phyloP scores from a whole-genome alignment of 345 rosid genomes.

The Acer negundo region DNA sequence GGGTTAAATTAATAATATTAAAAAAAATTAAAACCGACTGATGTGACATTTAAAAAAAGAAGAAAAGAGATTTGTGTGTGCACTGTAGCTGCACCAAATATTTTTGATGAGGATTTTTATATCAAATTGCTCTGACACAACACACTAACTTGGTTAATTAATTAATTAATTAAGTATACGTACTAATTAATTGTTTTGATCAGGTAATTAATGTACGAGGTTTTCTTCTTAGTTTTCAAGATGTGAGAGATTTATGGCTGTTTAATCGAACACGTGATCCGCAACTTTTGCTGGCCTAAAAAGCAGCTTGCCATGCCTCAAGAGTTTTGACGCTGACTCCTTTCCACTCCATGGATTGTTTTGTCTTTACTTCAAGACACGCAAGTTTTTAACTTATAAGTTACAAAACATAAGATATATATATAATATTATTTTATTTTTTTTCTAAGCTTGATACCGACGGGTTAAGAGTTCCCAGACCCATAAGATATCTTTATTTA shows the following conservation, averaged over 20 bases:
- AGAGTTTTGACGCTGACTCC: not conserved
- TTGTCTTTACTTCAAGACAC: not conserved
- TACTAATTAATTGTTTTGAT: not conserved
- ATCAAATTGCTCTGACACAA: not conserved
- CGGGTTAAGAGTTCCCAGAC: too few relatives aligned
- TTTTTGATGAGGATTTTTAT: too few relatives aligned
- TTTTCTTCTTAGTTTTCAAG: not conserved
- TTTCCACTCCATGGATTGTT: not conserved
- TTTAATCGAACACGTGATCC: not conserved
- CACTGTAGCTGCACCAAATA: too few relatives aligned
- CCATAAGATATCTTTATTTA: too few relatives aligned
- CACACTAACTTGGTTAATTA: not conserved
- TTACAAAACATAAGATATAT: not conserved
- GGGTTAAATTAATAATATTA: too few relatives aligned
- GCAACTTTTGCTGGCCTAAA: not conserved
- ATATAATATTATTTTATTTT: too few relatives aligned
- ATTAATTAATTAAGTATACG: not conserved
- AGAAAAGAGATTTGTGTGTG: too few relatives aligned
- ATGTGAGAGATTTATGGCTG: not conserved
- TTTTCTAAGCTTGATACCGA: too few relatives aligned
- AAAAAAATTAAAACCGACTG: too few relatives aligned
- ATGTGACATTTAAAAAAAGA: too few relatives aligned
- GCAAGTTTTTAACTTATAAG: not conserved
- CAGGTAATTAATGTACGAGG: constrained; percentile 2
- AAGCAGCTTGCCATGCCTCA: not conserved